A percentile compares a stretch with the other conserved stretches of the same genome.
Evolutionary conservation across 768 basidiomycete species (phyloP).

Genomic region (Russula earlei): DNA sequence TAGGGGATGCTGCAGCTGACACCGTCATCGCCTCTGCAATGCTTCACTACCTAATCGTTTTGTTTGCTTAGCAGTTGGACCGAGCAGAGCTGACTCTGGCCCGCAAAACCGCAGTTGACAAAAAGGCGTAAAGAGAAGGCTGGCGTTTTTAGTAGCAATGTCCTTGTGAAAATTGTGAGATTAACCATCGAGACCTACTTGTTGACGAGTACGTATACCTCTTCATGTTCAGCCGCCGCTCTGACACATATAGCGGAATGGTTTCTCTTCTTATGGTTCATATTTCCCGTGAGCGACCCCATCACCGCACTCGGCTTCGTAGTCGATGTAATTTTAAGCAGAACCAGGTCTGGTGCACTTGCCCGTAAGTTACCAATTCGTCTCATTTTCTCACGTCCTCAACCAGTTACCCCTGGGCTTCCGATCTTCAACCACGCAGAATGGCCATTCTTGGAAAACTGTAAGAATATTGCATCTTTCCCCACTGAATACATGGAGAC

Average conservation of each 20-base stretch:
- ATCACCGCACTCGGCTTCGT: neutral
- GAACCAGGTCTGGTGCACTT: constrained; percentile 1
- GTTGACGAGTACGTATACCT: constrained; percentile 10
- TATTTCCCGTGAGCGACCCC: neutral
- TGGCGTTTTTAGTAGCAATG: neutral
- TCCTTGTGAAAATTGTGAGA: constrained; percentile 18
- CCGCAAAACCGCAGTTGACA: neutral
- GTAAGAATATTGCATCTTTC: neutral
- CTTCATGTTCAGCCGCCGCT: neutral
- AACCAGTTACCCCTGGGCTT: neutral
- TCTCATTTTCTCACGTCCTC: neutral
- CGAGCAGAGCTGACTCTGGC: neutral
- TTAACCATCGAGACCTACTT: constrained; percentile 24
- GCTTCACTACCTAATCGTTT: neutral
- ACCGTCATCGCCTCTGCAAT: constrained; percentile 1
- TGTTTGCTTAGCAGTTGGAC: neutral
- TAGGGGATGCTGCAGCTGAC: neutral
- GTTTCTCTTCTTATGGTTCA: neutral
- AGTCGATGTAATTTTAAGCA: neutral
- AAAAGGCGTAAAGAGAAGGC: neutral
- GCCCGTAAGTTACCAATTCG: constrained; percentile 3
- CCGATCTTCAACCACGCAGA: neutral
- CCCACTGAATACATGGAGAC: neutral
- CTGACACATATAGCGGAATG: neutral
- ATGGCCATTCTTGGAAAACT: neutral